A percentile compares a stretch with the other conserved stretches of the same genome.
Evolutionary conservation across 164 flowering plant genomes (phyloP).

Genomic region (Magnolia sinica): DNA sequence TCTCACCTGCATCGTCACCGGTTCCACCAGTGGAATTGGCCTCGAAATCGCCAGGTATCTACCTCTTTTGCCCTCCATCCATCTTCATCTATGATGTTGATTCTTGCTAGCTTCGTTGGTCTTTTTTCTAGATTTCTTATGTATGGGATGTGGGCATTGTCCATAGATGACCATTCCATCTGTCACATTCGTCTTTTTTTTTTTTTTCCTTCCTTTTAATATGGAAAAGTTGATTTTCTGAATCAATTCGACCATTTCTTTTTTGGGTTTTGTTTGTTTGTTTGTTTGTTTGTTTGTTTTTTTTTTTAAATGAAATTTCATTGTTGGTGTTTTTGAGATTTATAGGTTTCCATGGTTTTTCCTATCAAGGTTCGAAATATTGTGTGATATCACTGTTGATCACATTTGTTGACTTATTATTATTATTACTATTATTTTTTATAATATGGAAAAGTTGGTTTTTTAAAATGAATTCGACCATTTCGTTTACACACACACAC

Average conservation of each 20-base stretch:
- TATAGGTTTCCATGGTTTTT: no score
- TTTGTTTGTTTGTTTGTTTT: no score
- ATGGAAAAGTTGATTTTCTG: background rate
- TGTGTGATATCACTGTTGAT: no score
- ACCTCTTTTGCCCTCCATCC: no score
- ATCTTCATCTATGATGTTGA: background rate
- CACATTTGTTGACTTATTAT: no score
- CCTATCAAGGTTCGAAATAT: background rate
- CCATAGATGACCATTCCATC: no score
- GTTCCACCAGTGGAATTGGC: slow-evolving; percentile 61
- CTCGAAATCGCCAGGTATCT: slow-evolving; percentile 45
- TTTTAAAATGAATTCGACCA: no score
- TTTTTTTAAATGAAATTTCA: background rate
- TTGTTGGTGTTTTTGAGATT: background rate
- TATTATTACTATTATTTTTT: no score
- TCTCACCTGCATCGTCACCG: slow-evolving; percentile 49
- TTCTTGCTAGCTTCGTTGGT: background rate
- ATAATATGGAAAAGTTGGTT: no score
- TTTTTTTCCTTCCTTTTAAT: background rate
- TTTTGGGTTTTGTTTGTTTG: background rate
- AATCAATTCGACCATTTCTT: background rate
- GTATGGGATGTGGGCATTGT: background rate
- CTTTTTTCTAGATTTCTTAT: background rate
- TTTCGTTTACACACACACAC: no score
- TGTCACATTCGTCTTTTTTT: background rate